Conservation (phyloP, 2,329 filamentous ascomycete genomes). For the Diaporthe helianthi region DNA sequence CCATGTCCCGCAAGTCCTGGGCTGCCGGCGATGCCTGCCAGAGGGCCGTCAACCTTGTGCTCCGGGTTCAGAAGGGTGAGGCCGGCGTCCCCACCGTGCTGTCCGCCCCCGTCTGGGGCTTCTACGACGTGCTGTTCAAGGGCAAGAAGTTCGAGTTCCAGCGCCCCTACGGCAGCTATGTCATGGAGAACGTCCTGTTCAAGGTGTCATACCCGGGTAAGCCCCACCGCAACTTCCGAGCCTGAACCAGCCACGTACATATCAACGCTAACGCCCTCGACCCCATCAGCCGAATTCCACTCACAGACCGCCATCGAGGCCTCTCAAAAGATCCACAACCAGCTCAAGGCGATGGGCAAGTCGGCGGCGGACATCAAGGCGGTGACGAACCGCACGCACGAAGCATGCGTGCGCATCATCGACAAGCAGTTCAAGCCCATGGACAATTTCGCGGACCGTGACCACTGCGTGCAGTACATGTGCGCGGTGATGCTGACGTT, state of each 20-base stretch:
- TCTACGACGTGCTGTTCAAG: constrained; percentile 98
- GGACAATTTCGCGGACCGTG: constrained; percentile 99
- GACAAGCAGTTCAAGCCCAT: constrained; percentile 99
- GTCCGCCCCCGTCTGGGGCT: constrained; percentile 92
- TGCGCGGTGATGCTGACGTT: constrained; percentile 94
- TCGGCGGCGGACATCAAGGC: constrained; percentile 91
- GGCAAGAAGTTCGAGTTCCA: constrained; percentile 97
- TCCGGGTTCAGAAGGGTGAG: constrained; percentile 93
- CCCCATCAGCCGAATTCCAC: constrained; percentile 82
- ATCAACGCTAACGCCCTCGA: not conserved
- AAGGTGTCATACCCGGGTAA: constrained; percentile 97
- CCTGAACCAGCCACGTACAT: not conserved
- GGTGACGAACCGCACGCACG: constrained; percentile 94
- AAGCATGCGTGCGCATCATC: constrained; percentile 98
- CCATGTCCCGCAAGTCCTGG: constrained; percentile 99
- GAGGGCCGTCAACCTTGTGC: constrained; percentile 86
- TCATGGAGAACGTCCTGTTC: constrained; percentile 99
- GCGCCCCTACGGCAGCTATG: constrained; percentile 94
- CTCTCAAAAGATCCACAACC: constrained; percentile 84
- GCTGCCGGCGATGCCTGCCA: constrained; percentile 98
- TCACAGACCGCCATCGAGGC: constrained; percentile 98
- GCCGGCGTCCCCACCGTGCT: constrained; percentile 90
- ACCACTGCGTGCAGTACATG: constrained; percentile 99
- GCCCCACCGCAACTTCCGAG: constrained; percentile 39
- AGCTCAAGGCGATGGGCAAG: constrained; percentile 86